These are phyloP conservation scores for Jatropha podagrica DNA, from an alignment of 441 rosid species.

Conservation along the genomic window DNA sequence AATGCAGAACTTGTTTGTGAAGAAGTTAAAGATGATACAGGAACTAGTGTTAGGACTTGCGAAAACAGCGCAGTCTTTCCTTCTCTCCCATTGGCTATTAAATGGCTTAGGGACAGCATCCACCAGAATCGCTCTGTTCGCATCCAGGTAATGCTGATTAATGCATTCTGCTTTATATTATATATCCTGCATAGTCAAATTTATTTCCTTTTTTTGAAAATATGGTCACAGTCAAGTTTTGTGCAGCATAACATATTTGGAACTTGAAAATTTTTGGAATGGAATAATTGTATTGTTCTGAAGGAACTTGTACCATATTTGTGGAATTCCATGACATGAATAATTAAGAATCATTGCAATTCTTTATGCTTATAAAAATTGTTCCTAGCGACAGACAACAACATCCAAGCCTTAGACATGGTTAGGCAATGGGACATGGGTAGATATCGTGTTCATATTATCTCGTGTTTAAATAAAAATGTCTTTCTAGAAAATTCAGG, in stretches of 20 bases:
- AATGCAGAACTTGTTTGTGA: slow-evolving; percentile 42
- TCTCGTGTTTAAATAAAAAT: no score
- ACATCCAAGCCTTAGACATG: no score
- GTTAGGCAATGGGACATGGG: no score
- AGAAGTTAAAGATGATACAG: slow-evolving; percentile 49
- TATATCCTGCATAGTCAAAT: neutral
- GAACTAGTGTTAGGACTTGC: slow-evolving; percentile 40
- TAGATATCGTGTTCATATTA: no score
- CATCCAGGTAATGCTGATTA: slow-evolving; percentile 58
- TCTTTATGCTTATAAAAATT: neutral
- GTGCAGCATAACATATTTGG: neutral
- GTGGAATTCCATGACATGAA: neutral
- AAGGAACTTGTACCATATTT: neutral
- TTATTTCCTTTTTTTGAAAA: neutral
- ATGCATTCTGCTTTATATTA: slow-evolving; percentile 4
- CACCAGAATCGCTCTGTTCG: slow-evolving; percentile 55
- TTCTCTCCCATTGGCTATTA: slow-evolving; percentile 84
- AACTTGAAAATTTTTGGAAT: neutral
- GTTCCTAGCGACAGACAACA: neutral
- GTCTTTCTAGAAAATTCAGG: neutral
- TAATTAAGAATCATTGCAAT: neutral
- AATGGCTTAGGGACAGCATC: slow-evolving; percentile 81
- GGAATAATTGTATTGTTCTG: neutral
- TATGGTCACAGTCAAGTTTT: neutral
- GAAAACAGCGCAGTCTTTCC: slow-evolving; percentile 79